Evolutionary conservation across 345 rosid species (phyloP).

Genomic region (Eucalyptus curtisii): DNA sequence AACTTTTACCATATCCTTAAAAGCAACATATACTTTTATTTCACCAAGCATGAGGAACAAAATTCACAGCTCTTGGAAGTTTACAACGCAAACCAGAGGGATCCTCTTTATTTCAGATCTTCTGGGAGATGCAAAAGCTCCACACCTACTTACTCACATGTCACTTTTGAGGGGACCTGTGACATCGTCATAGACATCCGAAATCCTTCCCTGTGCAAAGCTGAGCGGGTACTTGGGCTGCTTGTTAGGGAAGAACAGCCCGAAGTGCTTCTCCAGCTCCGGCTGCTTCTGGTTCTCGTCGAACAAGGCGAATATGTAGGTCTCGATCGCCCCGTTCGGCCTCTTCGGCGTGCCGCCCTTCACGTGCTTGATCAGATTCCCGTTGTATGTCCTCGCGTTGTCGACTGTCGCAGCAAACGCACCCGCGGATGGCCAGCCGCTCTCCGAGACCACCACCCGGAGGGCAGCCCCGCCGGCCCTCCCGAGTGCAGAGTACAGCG

Average conservation of each 20-base stretch:
- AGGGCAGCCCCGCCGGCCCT: conserved; percentile 3
- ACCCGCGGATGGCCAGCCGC: conserved; percentile 28
- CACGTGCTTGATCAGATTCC: conserved; percentile 15
- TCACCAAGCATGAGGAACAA: neutral
- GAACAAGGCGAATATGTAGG: conserved; percentile 23
- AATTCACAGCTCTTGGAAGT: neutral
- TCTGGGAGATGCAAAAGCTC: neutral
- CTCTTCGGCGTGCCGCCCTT: conserved; percentile 20
- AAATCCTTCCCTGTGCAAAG: conserved; percentile 1
- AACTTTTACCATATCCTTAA: neutral
- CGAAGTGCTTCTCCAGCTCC: conserved; percentile 19
- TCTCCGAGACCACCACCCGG: conserved; percentile 24
- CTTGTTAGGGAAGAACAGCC: conserved; percentile 14
- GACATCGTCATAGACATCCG: neutral
- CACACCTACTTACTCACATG: neutral
- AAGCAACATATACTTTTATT: neutral
- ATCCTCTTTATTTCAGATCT: neutral
- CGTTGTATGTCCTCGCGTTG: conserved; percentile 7
- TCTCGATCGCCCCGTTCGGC: conserved; percentile 16
- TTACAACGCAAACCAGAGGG: neutral
- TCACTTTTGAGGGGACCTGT: neutral
- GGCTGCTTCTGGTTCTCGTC: conserved; percentile 24
- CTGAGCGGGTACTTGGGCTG: conserved; percentile 10
- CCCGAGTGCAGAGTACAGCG: conserved; percentile 17
- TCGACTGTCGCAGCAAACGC: neutral